Evolutionary conservation across 192 early-diverging fungal species (phyloP), one percentile per base, ranked within the genome.

Genomic region (Backusella westeae): DNA sequence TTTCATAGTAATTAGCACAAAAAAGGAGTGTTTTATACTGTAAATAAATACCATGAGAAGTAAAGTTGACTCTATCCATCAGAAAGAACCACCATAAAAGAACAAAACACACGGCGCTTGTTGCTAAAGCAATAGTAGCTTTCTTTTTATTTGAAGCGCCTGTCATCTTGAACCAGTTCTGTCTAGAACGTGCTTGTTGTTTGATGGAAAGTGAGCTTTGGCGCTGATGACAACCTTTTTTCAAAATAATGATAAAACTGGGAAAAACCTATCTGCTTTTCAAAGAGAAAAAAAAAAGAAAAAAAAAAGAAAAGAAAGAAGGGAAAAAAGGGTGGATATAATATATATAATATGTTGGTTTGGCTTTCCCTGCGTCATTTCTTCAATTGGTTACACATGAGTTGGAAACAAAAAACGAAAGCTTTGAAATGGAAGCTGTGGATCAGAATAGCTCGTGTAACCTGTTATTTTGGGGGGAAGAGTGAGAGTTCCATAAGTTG

Each of bases 171-270:
- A 44, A 73, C 19, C 46, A 49, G 49, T 53, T 73, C 34, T 73
- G 72, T 36, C 52, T 73, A 36, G 34, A 36, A 68, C 29, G 29
- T 34, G 67, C 35, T 36, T 73, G 44, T 49, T 52, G 52, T 49
- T 73, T 73, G 35, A 73, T 73, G 29, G 72, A 73, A 34, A 73
- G 46, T 35, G 72, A 73, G 34, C 72, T 73, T 49, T 73, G 72
- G 23, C 72, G 72, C 46, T 73, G 72, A 49, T 73, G 72, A 73
- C 19, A 68, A 68, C 35, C 67, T 68, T 68, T 68, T 68, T 34
- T 68, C 35, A 68, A 36, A 36, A 68, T 68, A 19, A 36, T 68
- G 67, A 10, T 59, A 59, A 59, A 59, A 59, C 56, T 59, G 56
- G 56, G 23, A 59, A 59, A 59, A 59, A 59, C 56, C 23, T 59